Conservation (phyloP, 805 yeast species). For the Suhomyces sp. region DNA sequence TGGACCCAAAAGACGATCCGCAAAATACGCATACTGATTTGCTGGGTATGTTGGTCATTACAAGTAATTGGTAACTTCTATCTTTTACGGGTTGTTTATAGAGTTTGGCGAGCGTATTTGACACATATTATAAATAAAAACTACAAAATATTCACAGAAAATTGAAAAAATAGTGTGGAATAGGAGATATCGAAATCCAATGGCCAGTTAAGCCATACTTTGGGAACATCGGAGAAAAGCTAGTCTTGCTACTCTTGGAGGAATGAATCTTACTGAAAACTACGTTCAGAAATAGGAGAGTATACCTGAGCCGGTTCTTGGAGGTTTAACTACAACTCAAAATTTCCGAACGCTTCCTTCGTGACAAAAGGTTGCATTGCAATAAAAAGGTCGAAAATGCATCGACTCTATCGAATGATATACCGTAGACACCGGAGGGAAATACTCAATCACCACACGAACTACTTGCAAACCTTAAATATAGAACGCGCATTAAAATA, state of each 20-base stretch:
- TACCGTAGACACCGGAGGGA: background rate
- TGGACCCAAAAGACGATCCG: constrained; percentile 74
- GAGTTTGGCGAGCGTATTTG: background rate
- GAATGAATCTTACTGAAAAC: no score
- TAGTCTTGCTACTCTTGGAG: background rate
- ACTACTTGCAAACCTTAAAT: background rate
- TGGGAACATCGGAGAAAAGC: background rate
- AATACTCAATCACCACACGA: background rate
- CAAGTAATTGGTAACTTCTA: background rate
- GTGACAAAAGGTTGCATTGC: background rate
- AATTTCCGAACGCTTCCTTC: background rate
- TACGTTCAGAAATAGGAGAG: background rate
- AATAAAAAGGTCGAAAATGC: background rate
- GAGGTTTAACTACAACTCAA: background rate
- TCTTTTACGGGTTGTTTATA: background rate
- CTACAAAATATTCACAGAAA: background rate
- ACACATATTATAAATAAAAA: background rate
- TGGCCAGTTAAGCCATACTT: background rate
- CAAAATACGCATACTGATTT: constrained; percentile 77
- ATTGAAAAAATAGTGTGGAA: background rate
- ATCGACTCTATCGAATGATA: background rate
- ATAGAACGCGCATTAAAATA: background rate
- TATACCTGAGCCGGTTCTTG: background rate
- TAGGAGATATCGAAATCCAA: background rate
- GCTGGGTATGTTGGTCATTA: constrained; percentile 25